phyloP scores from a whole-genome alignment of 768 basidiomycete species.

The Tulasnella sp. region DNA sequence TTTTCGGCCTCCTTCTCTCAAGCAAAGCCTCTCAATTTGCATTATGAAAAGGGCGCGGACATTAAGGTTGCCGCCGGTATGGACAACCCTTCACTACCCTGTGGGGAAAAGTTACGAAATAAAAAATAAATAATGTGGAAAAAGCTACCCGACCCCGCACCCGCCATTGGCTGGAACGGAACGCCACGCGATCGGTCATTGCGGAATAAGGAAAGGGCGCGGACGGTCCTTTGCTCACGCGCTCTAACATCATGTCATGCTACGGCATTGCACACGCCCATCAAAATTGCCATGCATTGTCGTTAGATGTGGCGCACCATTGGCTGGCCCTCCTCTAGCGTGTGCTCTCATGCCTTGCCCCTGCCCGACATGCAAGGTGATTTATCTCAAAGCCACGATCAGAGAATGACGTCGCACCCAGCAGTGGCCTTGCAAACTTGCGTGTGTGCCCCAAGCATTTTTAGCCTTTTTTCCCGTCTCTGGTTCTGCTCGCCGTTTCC shows the following conservation, averaged over 20 bases:
- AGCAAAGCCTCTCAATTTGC: not conserved
- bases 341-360: not conserved
- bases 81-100: slow-evolving; percentile 1
- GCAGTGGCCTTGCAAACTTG: not conserved
- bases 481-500: not conserved
- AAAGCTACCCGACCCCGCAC: not conserved
- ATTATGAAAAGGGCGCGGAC: not conserved
- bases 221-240: not conserved
- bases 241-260: not conserved
- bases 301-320: not conserved
- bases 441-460: not conserved
- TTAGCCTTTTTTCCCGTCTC: not conserved
- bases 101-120: not conserved
- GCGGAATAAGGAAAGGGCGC: not conserved
- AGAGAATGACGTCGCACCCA: not conserved
- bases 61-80: slow-evolving; percentile 17
- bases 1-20: not conserved
- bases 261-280: slow-evolving; percentile 9
- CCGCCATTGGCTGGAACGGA: no score
- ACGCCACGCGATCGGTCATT: slow-evolving; percentile 2
- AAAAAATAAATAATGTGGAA: not conserved
- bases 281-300: slow-evolving; percentile 1
- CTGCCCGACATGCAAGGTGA: not conserved
- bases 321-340: not conserved
- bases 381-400: slow-evolving; percentile 9